Evolutionary conservation across 148 eudicot species (phyloP).

Genomic region (Talinum fruticosum): DNA sequence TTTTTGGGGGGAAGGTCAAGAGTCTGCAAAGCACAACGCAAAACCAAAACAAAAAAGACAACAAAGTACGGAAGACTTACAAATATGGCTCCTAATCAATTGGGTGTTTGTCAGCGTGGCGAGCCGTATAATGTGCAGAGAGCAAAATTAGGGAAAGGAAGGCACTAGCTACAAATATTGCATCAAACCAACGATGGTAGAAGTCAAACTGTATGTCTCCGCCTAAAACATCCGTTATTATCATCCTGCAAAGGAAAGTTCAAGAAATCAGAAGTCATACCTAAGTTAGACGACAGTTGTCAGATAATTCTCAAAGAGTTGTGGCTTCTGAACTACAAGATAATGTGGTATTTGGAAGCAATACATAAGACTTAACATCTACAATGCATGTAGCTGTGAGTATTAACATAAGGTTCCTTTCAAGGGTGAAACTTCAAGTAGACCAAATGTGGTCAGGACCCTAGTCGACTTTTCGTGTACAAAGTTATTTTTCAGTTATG

Average conservation of each 20-base stretch:
- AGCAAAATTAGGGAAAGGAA: constrained; percentile 92
- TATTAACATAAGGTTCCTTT: background rate
- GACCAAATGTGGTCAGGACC: too few species aligned
- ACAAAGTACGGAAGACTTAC: background rate
- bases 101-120: constrained; percentile 92
- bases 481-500: too few species aligned
- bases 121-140: constrained; percentile 95
- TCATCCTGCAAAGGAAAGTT: constrained; percentile 54
- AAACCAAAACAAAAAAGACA: background rate
- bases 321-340: too few species aligned
- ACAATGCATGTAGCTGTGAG: background rate
- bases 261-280: constrained; percentile 3
- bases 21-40: background rate
- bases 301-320: too few species aligned
- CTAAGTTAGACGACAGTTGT: too few species aligned
- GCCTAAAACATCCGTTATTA: constrained; percentile 96
- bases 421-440: background rate
- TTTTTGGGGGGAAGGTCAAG: background rate
- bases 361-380: background rate
- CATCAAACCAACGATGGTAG: constrained; percentile 98
- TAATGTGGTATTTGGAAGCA: background rate
- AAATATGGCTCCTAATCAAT: constrained; percentile 34
- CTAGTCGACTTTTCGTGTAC: too few species aligned
- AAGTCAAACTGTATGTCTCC: constrained; percentile 98
- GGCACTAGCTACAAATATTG: constrained; percentile 95